These are phyloP conservation scores for Cladosporium sp. DNA, from an alignment of 2,329 filamentous ascomycete genomes.

Conservation along the genomic window DNA sequence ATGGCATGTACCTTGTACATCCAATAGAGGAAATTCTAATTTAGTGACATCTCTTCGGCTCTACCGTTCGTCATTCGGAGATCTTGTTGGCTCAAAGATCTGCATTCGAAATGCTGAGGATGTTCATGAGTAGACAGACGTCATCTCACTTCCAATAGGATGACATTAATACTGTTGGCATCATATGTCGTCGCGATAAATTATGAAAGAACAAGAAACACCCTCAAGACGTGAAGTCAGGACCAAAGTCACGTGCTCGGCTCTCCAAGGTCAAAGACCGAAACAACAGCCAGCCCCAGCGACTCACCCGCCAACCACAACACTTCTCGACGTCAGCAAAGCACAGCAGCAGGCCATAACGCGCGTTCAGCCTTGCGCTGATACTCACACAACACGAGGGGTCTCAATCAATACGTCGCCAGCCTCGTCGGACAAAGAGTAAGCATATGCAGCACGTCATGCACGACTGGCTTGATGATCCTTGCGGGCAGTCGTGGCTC, in stretches of 20 bases:
- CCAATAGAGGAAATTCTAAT: too few relatives aligned
- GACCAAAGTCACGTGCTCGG: background rate
- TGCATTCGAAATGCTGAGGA: too few relatives aligned
- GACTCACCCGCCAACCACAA: constrained; percentile 13
- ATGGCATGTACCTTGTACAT: too few relatives aligned
- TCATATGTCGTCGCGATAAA: too few relatives aligned
- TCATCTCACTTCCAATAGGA: too few relatives aligned
- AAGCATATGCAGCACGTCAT: constrained; percentile 9
- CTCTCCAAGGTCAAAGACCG: constrained; percentile 9
- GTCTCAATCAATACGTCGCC: background rate
- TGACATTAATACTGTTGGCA: too few relatives aligned
- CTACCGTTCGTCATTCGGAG: too few relatives aligned
- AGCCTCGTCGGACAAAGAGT: background rate
- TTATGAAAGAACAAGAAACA: background rate
- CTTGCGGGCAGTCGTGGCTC: constrained; percentile 1
- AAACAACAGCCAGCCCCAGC: constrained; percentile 4
- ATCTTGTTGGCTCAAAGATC: too few relatives aligned
- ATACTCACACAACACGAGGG: too few relatives aligned
- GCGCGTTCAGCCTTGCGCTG: too few relatives aligned
- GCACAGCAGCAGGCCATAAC: background rate
- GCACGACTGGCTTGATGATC: constrained; percentile 8
- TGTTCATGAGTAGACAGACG: too few relatives aligned
- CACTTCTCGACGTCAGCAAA: constrained; percentile 5
- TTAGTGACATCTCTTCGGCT: too few relatives aligned
- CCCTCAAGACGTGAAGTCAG: background rate